phyloP scores from a whole-genome alignment of 306 rosid genomes.

The Inga leiocalycina region DNA sequence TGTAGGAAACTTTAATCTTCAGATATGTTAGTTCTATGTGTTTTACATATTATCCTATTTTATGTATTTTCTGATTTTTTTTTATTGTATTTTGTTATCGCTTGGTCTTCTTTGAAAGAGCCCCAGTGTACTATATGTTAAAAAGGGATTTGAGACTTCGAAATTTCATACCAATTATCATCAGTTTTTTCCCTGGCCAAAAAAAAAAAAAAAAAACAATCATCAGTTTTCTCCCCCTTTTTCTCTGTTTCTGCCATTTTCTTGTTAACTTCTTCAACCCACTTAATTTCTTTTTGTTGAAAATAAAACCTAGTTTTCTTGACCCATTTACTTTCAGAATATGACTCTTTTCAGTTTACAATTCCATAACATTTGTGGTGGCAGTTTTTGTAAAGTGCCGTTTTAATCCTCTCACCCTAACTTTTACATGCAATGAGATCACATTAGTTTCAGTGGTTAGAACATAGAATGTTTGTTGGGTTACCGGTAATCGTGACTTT shows the following conservation, averaged over 20 bases:
- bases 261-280: background rate
- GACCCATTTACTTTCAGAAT: background rate
- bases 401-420: no score
- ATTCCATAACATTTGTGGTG: background rate
- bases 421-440: no score
- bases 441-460: no score
- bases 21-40: background rate
- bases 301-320: background rate
- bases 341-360: background rate
- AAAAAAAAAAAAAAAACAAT: no score
- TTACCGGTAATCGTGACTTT: no score
- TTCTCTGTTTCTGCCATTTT: background rate
- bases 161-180: background rate
- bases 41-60: background rate
- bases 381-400: background rate
- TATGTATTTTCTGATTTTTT: background rate
- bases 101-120: background rate
- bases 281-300: background rate
- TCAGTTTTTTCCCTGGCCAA: background rate
- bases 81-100: background rate
- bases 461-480: no score
- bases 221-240: background rate
- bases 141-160: background rate
- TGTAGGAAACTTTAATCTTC: background rate
- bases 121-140: background rate